Conservation (phyloP, 306 rosid genomes). For the Dryas octopetala region DNA sequence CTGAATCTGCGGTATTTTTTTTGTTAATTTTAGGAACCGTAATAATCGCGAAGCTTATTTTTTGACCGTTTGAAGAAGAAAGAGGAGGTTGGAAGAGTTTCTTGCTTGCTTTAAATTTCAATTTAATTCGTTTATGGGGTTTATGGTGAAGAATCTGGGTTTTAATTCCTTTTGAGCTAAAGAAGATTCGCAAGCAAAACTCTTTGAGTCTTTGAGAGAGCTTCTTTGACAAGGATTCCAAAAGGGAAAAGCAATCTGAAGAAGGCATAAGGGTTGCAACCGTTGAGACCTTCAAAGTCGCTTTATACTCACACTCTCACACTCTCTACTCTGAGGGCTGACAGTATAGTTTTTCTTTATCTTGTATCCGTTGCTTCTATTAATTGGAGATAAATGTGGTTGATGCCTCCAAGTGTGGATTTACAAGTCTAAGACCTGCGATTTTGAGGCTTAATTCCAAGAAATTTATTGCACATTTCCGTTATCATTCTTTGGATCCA, state of each 20-base stretch:
- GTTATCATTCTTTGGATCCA: conserved; percentile 31
- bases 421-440: conserved; percentile 18
- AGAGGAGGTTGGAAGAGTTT: conserved; percentile 5
- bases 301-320: conserved; percentile 31
- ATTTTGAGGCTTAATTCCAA: conserved; percentile 24
- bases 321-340: conserved; percentile 10
- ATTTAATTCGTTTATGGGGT: conserved; percentile 16
- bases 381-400: conserved; percentile 37
- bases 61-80: conserved; percentile 37
- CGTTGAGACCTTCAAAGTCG: conserved; percentile 70
- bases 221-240: conserved; percentile 49
- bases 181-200: conserved; percentile 37
- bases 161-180: conserved; percentile 39
- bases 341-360: conserved; percentile 37
- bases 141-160: conserved; percentile 26
- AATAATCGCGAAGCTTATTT: neutral
- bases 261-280: conserved; percentile 38
- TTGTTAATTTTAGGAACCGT: conserved; percentile 1
- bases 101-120: conserved; percentile 17
- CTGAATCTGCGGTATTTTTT: conserved; percentile 28
- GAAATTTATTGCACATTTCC: conserved; percentile 35
- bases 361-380: conserved; percentile 34
- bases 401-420: conserved; percentile 26
- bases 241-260: conserved; percentile 35
- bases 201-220: conserved; percentile 26